Base-by-base conservation (phyloP, 345 rosid species). In the Eucalyptus urophylla region DNA sequence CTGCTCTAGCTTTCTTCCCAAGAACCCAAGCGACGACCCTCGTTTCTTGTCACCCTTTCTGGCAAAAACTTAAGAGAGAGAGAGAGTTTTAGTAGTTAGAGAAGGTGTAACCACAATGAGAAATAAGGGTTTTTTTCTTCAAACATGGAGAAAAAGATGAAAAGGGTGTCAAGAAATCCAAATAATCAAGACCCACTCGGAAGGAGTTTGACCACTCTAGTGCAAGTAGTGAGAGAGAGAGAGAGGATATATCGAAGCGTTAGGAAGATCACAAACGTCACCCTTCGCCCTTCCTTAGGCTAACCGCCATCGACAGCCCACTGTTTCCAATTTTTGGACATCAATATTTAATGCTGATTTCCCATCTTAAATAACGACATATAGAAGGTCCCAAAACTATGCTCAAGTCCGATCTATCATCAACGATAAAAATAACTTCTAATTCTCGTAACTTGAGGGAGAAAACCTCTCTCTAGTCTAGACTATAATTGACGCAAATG, bases 51-150 rank as follows among this genome's bases (percentile, higher is more conserved):
- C 51, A 76, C 62, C 51, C 60, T 21, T 90, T 56, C 83, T 40
- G 83, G 47, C 83, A 37, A 37, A 76, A 33, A 29, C 86, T 69
- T 69, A n/a, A 24, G 14, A 90, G 85, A 87, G 93, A 86, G 88
- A 65, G 54, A 43, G 51, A 9, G 50, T 53, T 33, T 14, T 60
- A 58, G 93, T 92, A 47, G 95, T 89, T 94, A 89, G 91, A 88
- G 92, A 86, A 86, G 88, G 96, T 90, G 91, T 87, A 95, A 47
- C 96, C 87, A 31, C 90, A 88, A 27, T 65, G 92, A 89, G 93
- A 94, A 94, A 91, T 86, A 33, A 81, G 50, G 87, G 90, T 58
- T 85, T 91, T 85, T 86, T 44, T 24, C 87, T n/a, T 17, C 40
- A 90, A 90, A 33, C 44, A 15, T 43, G 62, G 80, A 60, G 49